phyloP scores from a whole-genome alignment of 768 basidiomycete species.

The Tremella yokohamensis region DNA sequence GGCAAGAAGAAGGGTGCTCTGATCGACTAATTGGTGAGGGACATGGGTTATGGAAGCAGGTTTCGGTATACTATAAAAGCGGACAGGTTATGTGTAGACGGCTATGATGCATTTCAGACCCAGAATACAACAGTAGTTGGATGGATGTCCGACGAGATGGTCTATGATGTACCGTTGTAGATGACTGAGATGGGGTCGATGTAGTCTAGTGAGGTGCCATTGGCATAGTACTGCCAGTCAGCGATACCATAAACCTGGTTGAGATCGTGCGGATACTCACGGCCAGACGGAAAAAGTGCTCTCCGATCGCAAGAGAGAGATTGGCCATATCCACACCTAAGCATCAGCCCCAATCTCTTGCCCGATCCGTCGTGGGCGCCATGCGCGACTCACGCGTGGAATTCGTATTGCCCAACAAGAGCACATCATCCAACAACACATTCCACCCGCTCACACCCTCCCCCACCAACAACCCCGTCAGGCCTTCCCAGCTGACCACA shows the following conservation, averaged over 20 bases:
- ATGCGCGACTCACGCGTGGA: slow-evolving; percentile 18
- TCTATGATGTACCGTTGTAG: slow-evolving; percentile 2
- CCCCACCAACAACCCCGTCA: neutral
- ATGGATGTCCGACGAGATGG: neutral
- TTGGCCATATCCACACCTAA: slow-evolving; percentile 1
- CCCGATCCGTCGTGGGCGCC: no score
- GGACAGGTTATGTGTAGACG: neutral
- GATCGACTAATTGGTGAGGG: slow-evolving; percentile 39
- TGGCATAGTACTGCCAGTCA: slow-evolving; percentile 26
- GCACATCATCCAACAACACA: slow-evolving; percentile 35
- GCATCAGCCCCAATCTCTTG: no score
- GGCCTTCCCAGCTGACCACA: slow-evolving; percentile 13
- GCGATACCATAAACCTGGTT: no score
- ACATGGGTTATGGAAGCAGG: neutral
- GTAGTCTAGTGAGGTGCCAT: slow-evolving; percentile 36
- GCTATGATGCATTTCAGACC: neutral
- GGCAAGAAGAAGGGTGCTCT: slow-evolving; percentile 67
- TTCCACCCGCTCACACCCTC: slow-evolving; percentile 25
- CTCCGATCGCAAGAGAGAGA: neutral
- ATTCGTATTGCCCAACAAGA: slow-evolving; percentile 14
- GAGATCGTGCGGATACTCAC: slow-evolving; percentile 13
- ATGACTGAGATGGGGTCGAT: slow-evolving; percentile 23
- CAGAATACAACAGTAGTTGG: neutral
- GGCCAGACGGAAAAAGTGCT: slow-evolving; percentile 38
- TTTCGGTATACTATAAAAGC: neutral